Base-by-base conservation (phyloP, 108 stramenopile species). In the Skeletonema marinoi region DNA sequence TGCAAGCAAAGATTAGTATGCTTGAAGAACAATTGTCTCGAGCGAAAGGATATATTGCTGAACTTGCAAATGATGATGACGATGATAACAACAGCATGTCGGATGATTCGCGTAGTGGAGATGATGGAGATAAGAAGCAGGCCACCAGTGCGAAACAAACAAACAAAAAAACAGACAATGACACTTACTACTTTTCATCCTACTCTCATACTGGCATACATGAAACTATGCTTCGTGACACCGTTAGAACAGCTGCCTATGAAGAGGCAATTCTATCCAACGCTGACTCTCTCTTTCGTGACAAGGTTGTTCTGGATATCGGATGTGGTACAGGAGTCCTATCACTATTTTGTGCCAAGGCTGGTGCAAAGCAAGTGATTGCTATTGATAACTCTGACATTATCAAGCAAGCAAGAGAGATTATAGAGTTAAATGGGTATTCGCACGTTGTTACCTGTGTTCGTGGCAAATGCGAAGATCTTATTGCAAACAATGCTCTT, bases 161-260 rank as follows among this genome's bases (percentile, higher is more conserved):
- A 30, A 60, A 25, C 44, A 60, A 25, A 9, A 41, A 31, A 58
- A 62, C 60, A 46, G 86, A 87, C 61, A 84, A 87, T 54, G 88
- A 85, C 50, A 75, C 83, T 6, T 88, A 89, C 58, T 93, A 93
- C 82, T 93, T 88, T 61, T 64, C 82, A 35, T 85, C 81, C 13
- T 96, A 96, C 67, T 88, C 88, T 25, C 86, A 92, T 70, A 89
- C 89, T 42, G 85, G 85, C 33, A 96, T 96, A 60, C 96, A 96
- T 74, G 92, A 95, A 68, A 93, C 91, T 13, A 96, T 96, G 95
- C 88, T 96, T 14, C 77, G 86, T 36, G 95, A 96, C 42, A 81
- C 84, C 32, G 88, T 90, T 6, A 56, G 93, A 11, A 91, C 90
- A n/a, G 72, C 80, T 10, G 71, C 86, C 8, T 91, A 91, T 42